These are phyloP conservation scores for Cryphonectria radicalis DNA, from an alignment of 2,329 filamentous ascomycete genomes.

Conservation along the genomic window DNA sequence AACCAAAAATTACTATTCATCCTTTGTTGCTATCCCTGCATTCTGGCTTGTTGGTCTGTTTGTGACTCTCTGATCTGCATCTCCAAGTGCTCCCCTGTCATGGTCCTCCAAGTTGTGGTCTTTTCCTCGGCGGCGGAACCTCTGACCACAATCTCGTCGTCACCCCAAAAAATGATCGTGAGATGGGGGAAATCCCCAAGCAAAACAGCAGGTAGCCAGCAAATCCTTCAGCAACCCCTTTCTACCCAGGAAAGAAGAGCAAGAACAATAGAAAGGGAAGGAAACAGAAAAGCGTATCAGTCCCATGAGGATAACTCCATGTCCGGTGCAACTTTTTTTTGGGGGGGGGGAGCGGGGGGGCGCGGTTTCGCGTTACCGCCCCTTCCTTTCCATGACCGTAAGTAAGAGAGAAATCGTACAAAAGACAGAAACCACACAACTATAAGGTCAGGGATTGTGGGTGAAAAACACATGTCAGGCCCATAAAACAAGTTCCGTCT, in stretches of 20 bases:
- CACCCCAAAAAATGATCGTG: slow-evolving; percentile 7
- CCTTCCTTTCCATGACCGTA: slow-evolving; percentile 21
- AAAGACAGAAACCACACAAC: slow-evolving; percentile 21
- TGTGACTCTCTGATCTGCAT: background rate
- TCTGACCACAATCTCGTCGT: background rate
- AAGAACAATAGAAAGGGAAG: background rate
- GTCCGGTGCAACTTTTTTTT: slow-evolving; percentile 15
- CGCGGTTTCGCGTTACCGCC: slow-evolving; percentile 19
- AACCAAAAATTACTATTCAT: slow-evolving; percentile 11
- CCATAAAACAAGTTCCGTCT: background rate
- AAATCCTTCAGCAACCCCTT: background rate
- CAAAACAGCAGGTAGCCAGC: background rate
- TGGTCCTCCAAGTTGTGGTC: background rate
- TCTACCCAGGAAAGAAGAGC: slow-evolving; percentile 16
- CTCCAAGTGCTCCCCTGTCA: background rate
- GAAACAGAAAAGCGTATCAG: slow-evolving; percentile 6
- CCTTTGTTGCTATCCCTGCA: slow-evolving; percentile 8
- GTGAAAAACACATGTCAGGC: slow-evolving; percentile 20
- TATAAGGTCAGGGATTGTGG: slow-evolving; percentile 11
- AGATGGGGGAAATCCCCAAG: background rate
- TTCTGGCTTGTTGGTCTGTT: background rate
- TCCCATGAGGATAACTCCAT: slow-evolving; percentile 5
- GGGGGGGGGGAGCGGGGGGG: background rate
- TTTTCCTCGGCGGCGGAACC: too few species aligned
- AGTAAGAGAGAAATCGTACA: slow-evolving; percentile 21